phyloP scores from a whole-genome alignment of 1,284 basidiomycete species.

The Microbotryomycetes sp. region DNA sequence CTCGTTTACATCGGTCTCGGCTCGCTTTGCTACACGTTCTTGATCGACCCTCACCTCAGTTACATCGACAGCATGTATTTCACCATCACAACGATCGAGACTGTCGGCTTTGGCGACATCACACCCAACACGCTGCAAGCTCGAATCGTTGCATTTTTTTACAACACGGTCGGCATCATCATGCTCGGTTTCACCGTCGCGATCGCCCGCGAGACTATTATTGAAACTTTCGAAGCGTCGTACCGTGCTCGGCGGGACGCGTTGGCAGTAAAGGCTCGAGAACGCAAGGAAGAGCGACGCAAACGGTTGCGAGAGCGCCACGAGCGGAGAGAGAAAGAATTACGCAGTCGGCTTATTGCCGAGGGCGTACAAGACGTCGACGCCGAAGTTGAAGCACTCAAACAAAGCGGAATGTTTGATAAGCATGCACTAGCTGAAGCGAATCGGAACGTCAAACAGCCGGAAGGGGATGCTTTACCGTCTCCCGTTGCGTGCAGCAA shows the following conservation, averaged over 20 bases:
- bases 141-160: constrained; percentile 35
- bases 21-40: constrained; percentile 51
- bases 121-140: constrained; percentile 52
- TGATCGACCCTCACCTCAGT: constrained; percentile 53
- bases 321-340: constrained; percentile 35
- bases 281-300: constrained; percentile 12
- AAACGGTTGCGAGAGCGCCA: constrained; percentile 1
- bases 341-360: neutral
- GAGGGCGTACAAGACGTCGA: neutral
- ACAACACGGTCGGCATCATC: constrained; percentile 39
- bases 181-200: constrained; percentile 54
- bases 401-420: neutral
- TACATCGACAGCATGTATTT: constrained; percentile 54
- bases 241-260: constrained; percentile 46
- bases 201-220: constrained; percentile 59
- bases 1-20: constrained; percentile 60
- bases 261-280: constrained; percentile 11
- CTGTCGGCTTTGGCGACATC: constrained; percentile 72
- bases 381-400: neutral
- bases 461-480: neutral
- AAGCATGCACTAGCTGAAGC: neutral
- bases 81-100: constrained; percentile 36
- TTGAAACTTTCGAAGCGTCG: constrained; percentile 48
- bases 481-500: neutral
- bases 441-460: neutral